These are phyloP conservation scores for Macrocybe gigantea DNA, from an alignment of 768 basidiomycete species.

Conservation along the genomic window DNA sequence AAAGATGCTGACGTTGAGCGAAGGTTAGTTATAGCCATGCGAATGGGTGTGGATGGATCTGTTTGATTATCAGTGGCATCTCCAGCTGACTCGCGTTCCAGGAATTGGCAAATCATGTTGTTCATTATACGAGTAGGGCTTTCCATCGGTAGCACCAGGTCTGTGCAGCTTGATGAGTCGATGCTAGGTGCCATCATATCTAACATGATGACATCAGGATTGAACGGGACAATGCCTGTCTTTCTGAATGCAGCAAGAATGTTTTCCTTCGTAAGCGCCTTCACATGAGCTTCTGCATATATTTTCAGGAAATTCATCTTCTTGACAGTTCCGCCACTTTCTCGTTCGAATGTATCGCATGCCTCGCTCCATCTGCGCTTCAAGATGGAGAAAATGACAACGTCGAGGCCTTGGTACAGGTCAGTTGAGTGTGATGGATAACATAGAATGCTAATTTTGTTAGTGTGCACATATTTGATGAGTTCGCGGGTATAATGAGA, in stretches of 20 bases:
- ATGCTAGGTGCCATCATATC: conserved; percentile 24
- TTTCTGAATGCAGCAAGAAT: conserved; percentile 24
- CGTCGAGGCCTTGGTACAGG: conserved; percentile 37
- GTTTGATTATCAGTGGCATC: neutral
- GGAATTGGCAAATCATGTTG: neutral
- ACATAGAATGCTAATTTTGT: conserved; percentile 36
- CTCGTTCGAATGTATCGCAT: conserved; percentile 6
- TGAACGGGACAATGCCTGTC: conserved; percentile 27
- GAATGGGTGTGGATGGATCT: conserved; percentile 1
- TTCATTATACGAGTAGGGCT: neutral
- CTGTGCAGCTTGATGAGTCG: conserved; percentile 3
- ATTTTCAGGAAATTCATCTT: conserved; percentile 5
- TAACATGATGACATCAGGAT: conserved; percentile 17
- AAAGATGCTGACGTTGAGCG: conserved; percentile 1
- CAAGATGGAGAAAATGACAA: conserved; percentile 26
- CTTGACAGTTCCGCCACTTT: neutral
- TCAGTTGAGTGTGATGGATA: conserved; percentile 43
- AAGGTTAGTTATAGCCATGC: neutral
- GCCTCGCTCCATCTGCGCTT: conserved; percentile 22
- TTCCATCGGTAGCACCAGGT: neutral
- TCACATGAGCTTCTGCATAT: conserved; percentile 4
- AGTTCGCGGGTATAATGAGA: conserved; percentile 34
- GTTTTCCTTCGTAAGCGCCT: conserved; percentile 15
- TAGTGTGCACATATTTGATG: conserved; percentile 26
- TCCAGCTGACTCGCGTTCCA: neutral